Base-by-base conservation (phyloP, 805 yeast species). In the Ogataea corticis region DNA sequence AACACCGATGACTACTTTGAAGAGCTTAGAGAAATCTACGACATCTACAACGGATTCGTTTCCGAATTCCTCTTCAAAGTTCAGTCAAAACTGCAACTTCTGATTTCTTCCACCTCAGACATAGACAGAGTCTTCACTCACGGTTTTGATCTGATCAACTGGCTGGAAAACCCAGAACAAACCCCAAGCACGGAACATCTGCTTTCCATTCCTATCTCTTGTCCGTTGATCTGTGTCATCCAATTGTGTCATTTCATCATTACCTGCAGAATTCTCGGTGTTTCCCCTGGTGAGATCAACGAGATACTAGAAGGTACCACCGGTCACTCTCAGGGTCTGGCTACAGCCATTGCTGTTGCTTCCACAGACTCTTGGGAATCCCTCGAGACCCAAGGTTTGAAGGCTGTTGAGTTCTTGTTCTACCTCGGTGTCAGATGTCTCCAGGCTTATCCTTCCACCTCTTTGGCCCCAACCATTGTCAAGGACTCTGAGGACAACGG, bases 1-100 rank as follows among this genome's bases (percentile, higher is more conserved):
- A 92, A 89, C 73, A 84, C 96, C 42, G 98, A 94, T 65, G 97
- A 94, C 66, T 94, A 89, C 74, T 94, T 94, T 59, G 97, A 91
- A 66, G 99, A 94, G 74, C 79, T 94, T 65, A 83, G 96, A 66
- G 95, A 89, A 54, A 67, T 91, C 48, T 85, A 87, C 73, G 72
- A 79, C 53, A 76, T 83, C 48, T 94, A 94, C 75, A 76, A 83
- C 54, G 87, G 87, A 21, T 73, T 92, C 51, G 72, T 90, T 45
- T 68, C 76, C 18, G 92, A 85, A 58, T 80, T 92, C 57, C 76
- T 94, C 57, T 69, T 73, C 51, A 76, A 81, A 55, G 79, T 89
- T 46, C 89, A 92, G 54, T 70, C 75, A 18, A 80, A 81, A 59
- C 77, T 94, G 59, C 79, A 80, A 57, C 63, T 75, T 27, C 78